phyloP scores from a whole-genome alignment of 495 filamentous ascomycete genomes.

The Annulohypoxylon moriforme region DNA sequence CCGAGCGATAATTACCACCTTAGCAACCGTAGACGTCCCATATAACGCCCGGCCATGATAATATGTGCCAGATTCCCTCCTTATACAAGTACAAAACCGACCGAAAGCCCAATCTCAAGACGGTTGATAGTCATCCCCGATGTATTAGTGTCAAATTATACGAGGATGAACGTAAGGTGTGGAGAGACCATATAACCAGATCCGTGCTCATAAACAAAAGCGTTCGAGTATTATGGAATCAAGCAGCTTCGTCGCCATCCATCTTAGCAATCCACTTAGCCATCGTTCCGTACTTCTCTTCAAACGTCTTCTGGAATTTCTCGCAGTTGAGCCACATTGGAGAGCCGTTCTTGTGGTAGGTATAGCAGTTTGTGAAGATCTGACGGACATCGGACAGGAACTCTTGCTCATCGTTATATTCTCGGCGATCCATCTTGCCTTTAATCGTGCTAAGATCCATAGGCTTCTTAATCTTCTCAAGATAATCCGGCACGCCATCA shows the following conservation, averaged over 20 bases:
- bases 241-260: constrained; percentile 55
- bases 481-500: constrained; percentile 61
- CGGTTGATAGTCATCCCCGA: neutral
- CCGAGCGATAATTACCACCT: neutral
- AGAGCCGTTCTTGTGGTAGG: constrained; percentile 56
- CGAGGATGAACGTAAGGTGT: neutral
- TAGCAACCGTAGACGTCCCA: neutral
- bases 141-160: neutral
- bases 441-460: constrained; percentile 65
- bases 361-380: constrained; percentile 63
- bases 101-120: neutral
- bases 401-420: constrained; percentile 56
- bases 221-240: neutral
- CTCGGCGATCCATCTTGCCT: constrained; percentile 57
- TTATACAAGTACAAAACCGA: constrained; percentile 21
- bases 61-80: constrained; percentile 12
- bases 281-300: constrained; percentile 62
- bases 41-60: neutral
- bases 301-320: constrained; percentile 61
- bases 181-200: neutral
- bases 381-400: constrained; percentile 61
- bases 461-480: constrained; percentile 58
- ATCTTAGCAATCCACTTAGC: constrained; percentile 63
- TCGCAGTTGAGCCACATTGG: constrained; percentile 60
- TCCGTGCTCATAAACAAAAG: neutral